Percentiles rank a stretch among this genome's conserved stretches.
Conservation (phyloP, 805 yeast genomes). For the Nakazawaea anatomiae region DNA sequence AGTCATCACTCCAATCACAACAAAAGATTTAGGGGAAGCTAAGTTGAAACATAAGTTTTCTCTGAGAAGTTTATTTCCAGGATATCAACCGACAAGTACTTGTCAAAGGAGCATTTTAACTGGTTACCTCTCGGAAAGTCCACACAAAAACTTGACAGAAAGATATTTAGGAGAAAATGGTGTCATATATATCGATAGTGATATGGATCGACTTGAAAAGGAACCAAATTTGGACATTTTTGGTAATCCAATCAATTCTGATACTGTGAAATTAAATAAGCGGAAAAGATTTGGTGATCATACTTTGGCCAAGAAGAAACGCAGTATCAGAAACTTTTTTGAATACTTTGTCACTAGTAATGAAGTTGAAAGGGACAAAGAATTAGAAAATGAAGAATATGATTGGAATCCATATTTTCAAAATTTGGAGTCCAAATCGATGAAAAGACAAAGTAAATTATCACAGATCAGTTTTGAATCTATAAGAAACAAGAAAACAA, state of each 20-base stretch:
- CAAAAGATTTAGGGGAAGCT: too few species aligned
- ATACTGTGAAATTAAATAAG: background rate
- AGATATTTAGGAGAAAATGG: conserved; percentile 3
- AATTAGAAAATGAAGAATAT: background rate
- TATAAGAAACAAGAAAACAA: background rate
- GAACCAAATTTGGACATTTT: background rate
- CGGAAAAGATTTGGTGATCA: background rate
- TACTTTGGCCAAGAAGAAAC: background rate
- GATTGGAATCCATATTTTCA: conserved; percentile 2
- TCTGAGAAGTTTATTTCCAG: background rate
- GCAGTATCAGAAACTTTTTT: background rate
- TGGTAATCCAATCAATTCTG: background rate
- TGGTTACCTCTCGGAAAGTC: background rate
- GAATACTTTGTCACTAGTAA: background rate
- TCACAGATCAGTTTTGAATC: background rate
- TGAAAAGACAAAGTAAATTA: background rate
- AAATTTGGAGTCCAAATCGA: background rate
- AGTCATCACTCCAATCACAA: background rate
- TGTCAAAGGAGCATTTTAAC: background rate
- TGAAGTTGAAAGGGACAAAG: background rate
- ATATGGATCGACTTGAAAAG: background rate
- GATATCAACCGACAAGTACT: background rate
- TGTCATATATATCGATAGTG: background rate
- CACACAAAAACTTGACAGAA: background rate
- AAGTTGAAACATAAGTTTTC: background rate